Conservation (phyloP, 1,284 basidiomycete species). For the Irpex lacteus region DNA sequence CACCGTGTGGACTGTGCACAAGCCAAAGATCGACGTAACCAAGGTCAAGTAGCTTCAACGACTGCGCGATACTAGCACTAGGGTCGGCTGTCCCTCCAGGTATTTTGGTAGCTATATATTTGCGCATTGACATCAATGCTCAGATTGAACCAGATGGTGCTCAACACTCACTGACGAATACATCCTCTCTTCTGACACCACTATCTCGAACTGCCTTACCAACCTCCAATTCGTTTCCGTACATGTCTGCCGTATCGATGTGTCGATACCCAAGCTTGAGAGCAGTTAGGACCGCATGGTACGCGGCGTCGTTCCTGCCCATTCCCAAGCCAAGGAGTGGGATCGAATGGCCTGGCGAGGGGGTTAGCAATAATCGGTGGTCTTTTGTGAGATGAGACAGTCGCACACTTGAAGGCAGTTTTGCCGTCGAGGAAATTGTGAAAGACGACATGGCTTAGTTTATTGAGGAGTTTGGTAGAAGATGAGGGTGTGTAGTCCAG, state of each 20-base stretch:
- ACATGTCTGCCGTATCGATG: constrained; percentile 66
- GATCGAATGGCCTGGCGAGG: constrained; percentile 44
- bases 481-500: no score
- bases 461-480: background rate
- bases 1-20: constrained; percentile 48
- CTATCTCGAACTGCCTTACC: constrained; percentile 52
- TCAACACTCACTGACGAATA: constrained; percentile 62
- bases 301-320: constrained; percentile 63
- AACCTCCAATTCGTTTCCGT: constrained; percentile 68
- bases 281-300: constrained; percentile 57
- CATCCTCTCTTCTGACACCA: constrained; percentile 43
- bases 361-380: background rate
- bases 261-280: constrained; percentile 65
- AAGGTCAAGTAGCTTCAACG: constrained; percentile 8
- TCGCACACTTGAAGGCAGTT: background rate
- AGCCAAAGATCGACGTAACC: constrained; percentile 54
- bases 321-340: constrained; percentile 78
- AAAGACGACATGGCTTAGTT: background rate
- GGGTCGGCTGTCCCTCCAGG: constrained; percentile 5
- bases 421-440: background rate
- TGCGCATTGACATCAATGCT: background rate
- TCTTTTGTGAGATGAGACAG: background rate
- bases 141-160: no score
- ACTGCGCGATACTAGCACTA: constrained; percentile 3
- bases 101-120: background rate